Evolutionary conservation across 2,329 filamentous ascomycete species (phyloP), one percentile per base, ranked within the genome.

Genomic region (Colletotrichum cereale): DNA sequence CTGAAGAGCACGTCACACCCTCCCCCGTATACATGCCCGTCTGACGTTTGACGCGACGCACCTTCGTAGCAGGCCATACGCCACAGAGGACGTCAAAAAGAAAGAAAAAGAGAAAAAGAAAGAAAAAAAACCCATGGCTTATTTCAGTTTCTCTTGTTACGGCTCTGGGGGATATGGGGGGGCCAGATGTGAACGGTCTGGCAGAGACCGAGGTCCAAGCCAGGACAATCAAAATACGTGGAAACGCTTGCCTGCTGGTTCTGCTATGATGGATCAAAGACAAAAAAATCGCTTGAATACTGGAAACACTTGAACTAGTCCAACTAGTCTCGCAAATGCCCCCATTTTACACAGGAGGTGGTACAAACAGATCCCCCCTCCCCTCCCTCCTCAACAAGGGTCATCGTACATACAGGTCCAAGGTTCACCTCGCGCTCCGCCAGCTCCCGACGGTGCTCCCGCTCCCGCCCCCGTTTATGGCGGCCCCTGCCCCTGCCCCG

Each of bases 391-490:
- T 14, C 40, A 18, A 44, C 21, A 21, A 44, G 21, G 42, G 21
- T 8, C 42, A 10, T n/a, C 42, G 42, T 10, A 2, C 2, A n/a
- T 21, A n/a, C n/a, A n/a, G 44, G 21, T 34, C 21, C 44, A 24
- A n/a, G 21, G 29, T 40, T 67, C 47, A 71, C 44, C 58, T 71
- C n/a, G 34, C 44, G 11, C 36, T 47, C n/a, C 68, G 42, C 68
- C 68, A 71, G 26, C 42, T 68, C 18, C 52, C 58, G 0, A 26
- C 24, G 12, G 40, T 24, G 38, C 38, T 47, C 14, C 58, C 42
- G 21, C 44, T 44, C 48, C 40, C 42, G 21, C 44, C 38, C 48
- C 40, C 57, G 11, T 52, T 63, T 2, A 3, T n/a, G 21, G 11
- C 1, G 5, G 21, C n/a, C 21, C 40, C 12, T 10, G 21, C 1